Conservation (phyloP, 805 yeast species). For the Novakomyces olei region DNA sequence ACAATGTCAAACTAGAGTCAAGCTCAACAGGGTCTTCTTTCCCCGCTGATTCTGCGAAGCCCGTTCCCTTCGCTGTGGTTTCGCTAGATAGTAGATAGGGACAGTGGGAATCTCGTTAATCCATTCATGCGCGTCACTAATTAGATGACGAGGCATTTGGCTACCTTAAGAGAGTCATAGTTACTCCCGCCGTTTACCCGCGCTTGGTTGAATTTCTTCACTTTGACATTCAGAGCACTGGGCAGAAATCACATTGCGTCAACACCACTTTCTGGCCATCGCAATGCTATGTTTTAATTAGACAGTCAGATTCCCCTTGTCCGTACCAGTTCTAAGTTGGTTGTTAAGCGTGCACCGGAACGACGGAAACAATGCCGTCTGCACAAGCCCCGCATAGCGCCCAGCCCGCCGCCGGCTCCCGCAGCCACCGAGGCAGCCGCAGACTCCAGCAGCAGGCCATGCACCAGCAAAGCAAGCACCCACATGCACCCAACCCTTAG, state of each 20-base stretch:
- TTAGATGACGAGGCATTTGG: constrained; percentile 14
- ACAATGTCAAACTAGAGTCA: constrained; percentile 20
- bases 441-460: constrained; percentile 9
- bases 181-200: constrained; percentile 28
- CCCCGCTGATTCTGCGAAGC: constrained; percentile 15
- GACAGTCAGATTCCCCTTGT: constrained; percentile 25
- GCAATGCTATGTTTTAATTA: constrained; percentile 25
- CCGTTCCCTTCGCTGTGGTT: constrained; percentile 15
- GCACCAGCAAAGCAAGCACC: constrained; percentile 19
- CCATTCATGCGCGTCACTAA: constrained; percentile 8
- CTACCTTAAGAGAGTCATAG: constrained; percentile 24
- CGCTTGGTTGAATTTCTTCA: constrained; percentile 24
- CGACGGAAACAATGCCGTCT: constrained; percentile 2
- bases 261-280: constrained; percentile 23
- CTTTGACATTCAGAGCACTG: constrained; percentile 23
- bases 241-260: constrained; percentile 26
- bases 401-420: not conserved
- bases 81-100: constrained; percentile 15
- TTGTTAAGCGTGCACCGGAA: constrained; percentile 11
- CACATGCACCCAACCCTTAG: constrained; percentile 20
- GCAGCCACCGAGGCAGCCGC: not conserved
- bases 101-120: constrained; percentile 16
- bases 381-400: not conserved
- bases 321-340: constrained; percentile 14
- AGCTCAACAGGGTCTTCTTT: constrained; percentile 21